Evolutionary conservation across 2,329 filamentous ascomycete genomes (phyloP).

Genomic region (Epichloe amarillans): DNA sequence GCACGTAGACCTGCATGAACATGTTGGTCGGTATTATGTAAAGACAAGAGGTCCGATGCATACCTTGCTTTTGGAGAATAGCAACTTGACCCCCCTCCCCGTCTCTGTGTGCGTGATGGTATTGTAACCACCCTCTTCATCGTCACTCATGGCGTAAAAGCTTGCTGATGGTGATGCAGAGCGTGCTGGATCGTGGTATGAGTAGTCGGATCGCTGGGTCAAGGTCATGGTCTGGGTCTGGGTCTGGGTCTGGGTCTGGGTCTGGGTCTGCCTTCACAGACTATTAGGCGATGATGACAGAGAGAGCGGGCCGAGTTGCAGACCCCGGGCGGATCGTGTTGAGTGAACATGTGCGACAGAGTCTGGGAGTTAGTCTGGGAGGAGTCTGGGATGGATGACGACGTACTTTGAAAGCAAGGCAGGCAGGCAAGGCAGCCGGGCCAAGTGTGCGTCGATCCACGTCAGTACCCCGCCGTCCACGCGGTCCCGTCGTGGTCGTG

Average conservation of each 20-base stretch:
- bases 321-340: not conserved
- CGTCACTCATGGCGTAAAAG: constrained; percentile 68
- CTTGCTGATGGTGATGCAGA: constrained; percentile 10
- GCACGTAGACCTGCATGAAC: constrained; percentile 67
- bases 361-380: not conserved
- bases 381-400: not conserved
- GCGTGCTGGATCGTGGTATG: not conserved
- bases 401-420: too few species aligned
- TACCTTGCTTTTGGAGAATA: constrained; percentile 95
- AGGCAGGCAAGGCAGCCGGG: too few species aligned
- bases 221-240: constrained; percentile 2
- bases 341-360: not conserved
- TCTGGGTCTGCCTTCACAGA: not conserved
- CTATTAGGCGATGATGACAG: not conserved
- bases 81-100: constrained; percentile 76
- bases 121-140: constrained; percentile 89
- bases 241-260: too few species aligned
- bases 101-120: constrained; percentile 72
- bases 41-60: constrained; percentile 9
- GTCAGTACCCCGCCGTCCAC: not conserved
- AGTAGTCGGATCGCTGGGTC: not conserved
- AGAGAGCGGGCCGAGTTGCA: not conserved
- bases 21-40: not conserved
- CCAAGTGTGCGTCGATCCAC: too few species aligned
- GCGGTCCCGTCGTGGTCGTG: not conserved